Evolutionary conservation across 805 yeast species (phyloP), one percentile per base, ranked within the genome.

Genomic region (Starmerella ratchasimensis): DNA sequence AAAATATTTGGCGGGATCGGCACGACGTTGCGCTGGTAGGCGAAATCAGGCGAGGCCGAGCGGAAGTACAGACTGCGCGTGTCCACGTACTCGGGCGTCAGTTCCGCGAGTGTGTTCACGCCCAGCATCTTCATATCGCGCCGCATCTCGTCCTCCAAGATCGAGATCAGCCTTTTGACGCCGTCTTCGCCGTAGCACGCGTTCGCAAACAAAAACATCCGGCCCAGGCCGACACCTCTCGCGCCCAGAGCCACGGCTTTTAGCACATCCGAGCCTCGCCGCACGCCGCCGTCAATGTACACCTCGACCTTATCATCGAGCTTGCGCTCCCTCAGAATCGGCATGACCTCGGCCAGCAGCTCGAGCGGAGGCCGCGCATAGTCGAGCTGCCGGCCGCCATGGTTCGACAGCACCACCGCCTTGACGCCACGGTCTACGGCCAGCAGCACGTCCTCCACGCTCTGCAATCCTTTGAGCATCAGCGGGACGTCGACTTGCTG

Each of bases 371-470:
- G 73, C 14, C 80, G 69, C 0, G 93, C 66, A 51, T 71, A 80
- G 57, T 83, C 94, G 39, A 83, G 62, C 58, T 82, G 94, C 45
- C 94, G 66, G 31, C 94, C 94, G 43, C 94, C 94, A 59, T 82
- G 94, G 55, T 82, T 83, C 2, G 93, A 80, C 32, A 82, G 52
- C 3, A 83, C 81, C 11, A 83, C 78, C 28, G 86, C 94, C 32
- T 73, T 70, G 23, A 71, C 69, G 3, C 90, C 90, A 48, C 68
- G 61, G 45, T 79, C 78, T 5, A 72, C 72, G 0, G 94, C 93
- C 46, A 62, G 57, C 14, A 81, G 53, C 0, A 78, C 83, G 53
- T 83, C 94, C 44, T 80, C 88, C 17, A 69, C 72, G 28, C 86
- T 61, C 57, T 81, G 93, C 14, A 82, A 75, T 39, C 94, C 94